Evolutionary conservation across 208 protist species (phyloP).

Genomic region (Trypanosoma platydactyli): DNA sequence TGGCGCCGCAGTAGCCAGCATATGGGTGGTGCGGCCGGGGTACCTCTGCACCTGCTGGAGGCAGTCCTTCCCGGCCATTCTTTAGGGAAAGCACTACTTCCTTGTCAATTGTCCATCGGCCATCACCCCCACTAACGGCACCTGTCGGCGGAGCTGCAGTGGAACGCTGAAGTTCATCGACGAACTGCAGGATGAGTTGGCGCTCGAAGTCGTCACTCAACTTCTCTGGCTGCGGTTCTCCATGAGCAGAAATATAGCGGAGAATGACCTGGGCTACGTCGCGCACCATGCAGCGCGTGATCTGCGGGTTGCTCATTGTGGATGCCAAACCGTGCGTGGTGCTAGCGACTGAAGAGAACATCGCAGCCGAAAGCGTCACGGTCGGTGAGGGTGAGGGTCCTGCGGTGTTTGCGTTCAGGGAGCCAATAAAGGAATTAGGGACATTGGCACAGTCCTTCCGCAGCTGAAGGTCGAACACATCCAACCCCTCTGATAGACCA

Average conservation of each 20-base stretch:
- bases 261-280: conserved; percentile 28
- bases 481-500: conserved; percentile 26
- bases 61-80: conserved; percentile 22
- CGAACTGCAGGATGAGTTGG: conserved; percentile 27
- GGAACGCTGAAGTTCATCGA: conserved; percentile 21
- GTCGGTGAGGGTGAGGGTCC: conserved; percentile 23
- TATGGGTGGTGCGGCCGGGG: conserved; percentile 27
- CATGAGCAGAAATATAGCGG: conserved; percentile 19
- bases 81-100: conserved; percentile 73
- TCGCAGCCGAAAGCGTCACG: conserved; percentile 2
- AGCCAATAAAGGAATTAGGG: conserved; percentile 12
- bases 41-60: conserved; percentile 27
- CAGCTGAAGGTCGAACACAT: conserved; percentile 32
- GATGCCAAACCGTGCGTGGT: conserved; percentile 8
- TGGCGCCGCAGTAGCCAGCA: conserved; percentile 15
- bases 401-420: neutral
- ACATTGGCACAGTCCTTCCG: conserved; percentile 29
- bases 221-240: conserved; percentile 30
- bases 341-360: conserved; percentile 31
- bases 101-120: conserved; percentile 80
- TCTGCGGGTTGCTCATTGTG: conserved; percentile 30
- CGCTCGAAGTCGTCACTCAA: conserved; percentile 26
- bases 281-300: conserved; percentile 20
- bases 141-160: neutral
- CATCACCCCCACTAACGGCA: conserved; percentile 29